phyloP scores from a whole-genome alignment of 2,329 filamentous ascomycete genomes.

The Colletotrichum sp. region DNA sequence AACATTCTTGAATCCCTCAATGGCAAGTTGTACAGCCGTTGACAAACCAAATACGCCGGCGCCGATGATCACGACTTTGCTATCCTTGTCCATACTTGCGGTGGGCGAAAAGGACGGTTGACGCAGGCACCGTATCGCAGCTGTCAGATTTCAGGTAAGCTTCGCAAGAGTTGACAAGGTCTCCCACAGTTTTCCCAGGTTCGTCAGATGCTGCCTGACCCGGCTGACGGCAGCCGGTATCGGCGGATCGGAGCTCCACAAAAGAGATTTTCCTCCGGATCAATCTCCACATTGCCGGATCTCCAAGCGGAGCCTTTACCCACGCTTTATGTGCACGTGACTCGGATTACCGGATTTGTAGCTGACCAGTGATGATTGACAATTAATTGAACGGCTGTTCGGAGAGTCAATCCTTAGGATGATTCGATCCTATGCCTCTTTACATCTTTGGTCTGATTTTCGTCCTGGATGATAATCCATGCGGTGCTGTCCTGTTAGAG shows the following conservation, averaged over 20 bases:
- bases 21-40: constrained; percentile 28
- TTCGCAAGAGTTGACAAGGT: not conserved
- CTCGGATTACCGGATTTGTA: not conserved
- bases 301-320: not conserved
- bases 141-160: not conserved
- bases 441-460: not conserved
- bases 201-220: not conserved
- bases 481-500: not conserved
- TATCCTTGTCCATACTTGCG: not conserved
- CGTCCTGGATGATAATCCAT: not conserved
- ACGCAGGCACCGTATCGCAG: not conserved
- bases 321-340: not conserved
- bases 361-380: not conserved
- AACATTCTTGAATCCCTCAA: constrained; percentile 33
- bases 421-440: not conserved
- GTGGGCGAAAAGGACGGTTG: not conserved
- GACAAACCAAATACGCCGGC: constrained; percentile 34
- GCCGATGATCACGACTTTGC: constrained; percentile 29
- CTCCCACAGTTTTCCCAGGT: not conserved
- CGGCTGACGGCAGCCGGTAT: not conserved
- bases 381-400: not conserved
- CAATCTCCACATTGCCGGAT: not conserved
- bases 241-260: not conserved
- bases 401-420: not conserved
- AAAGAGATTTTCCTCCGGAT: not conserved